phyloP scores from a whole-genome alignment of 768 basidiomycete genomes.

The Mycena vulgaris region DNA sequence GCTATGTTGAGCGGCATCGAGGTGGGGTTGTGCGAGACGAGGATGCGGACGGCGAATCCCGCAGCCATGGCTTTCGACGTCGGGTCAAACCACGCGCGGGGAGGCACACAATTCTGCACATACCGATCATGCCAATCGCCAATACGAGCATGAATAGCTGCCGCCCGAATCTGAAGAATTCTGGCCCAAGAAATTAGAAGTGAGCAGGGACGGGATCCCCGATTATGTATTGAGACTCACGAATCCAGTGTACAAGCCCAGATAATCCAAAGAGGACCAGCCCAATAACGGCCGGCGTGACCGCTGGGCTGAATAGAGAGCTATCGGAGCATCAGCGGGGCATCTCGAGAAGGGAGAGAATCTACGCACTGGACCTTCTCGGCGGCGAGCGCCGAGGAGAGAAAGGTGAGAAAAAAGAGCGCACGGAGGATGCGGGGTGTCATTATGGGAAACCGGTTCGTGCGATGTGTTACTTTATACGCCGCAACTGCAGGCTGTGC shows the following conservation, averaged over 20 bases:
- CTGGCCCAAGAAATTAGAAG: background rate
- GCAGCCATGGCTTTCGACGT: constrained; percentile 1
- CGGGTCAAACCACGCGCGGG: background rate
- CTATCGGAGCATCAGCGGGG: background rate
- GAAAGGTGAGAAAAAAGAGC: background rate
- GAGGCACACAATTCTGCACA: background rate
- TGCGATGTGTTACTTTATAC: too few species aligned
- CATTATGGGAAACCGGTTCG: too few species aligned
- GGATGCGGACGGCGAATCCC: constrained; percentile 14
- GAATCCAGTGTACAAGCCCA: background rate
- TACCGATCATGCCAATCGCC: constrained; percentile 13
- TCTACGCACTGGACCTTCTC: background rate
- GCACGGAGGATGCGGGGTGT: background rate
- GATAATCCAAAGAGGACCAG: background rate
- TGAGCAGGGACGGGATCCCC: background rate
- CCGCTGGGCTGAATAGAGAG: background rate
- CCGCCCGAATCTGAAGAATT: constrained; percentile 7
- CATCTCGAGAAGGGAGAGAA: too few species aligned
- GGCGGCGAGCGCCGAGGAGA: background rate
- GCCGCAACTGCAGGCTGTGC: too few species aligned
- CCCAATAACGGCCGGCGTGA: background rate
- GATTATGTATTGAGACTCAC: background rate
- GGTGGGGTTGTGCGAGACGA: background rate
- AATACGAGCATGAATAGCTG: constrained; percentile 14
- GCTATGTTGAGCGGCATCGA: background rate